Evolutionary conservation across 1,139 yeast genomes (phyloP), one percentile per base, ranked within the genome.

Genomic region (Blastobotrys illinoisensis): DNA sequence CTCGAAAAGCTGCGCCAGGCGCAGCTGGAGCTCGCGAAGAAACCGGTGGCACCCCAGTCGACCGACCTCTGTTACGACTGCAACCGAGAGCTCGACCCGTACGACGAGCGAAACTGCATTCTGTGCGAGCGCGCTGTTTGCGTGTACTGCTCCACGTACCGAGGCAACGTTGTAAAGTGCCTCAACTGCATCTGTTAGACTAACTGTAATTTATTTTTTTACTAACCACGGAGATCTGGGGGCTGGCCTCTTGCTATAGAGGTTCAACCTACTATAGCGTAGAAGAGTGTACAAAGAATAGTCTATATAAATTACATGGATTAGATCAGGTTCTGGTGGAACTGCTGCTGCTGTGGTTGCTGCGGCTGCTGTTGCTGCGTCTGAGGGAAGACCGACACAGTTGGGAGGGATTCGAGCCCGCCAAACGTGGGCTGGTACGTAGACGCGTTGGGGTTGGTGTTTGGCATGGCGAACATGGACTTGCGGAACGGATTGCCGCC

Each of bases 401-500:
- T 64, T 21, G 58, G 65, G 44, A 64, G 60, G 19, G 52, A 51
- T 52, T 64, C 68, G 46, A 64, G 54, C 1, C 68, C 68, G 13
- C 68, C 67, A 56, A 59, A 63, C 7, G 67, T 62, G 6, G 66
- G 64, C 52, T 62, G 63, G 47, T 49, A 52, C 1, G 50, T 48
- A 11, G 50, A 32, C 24, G n/a, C 46, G 23, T 26, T 48, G 14
- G 47, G 48, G 9, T 47, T 32, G 23, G 51, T 23, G 32, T n/a
- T 49, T 4, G 54, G 26, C 24, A 28, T 49, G n/a, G 55, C 51
- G 21, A 56, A 36, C 56, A 57, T 56, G 43, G 62, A 56, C 36
- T 55, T 56, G 46, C 67, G 58, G 61, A 70, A 59, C 54, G 67
- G 62, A 57, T 59, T 53, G 58, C 65, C 60, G 55, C 71, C 66